Evolutionary conservation across 2,329 filamentous ascomycete species (phyloP), one percentile per base, ranked within the genome.

Genomic region (Epichloe amarillans): DNA sequence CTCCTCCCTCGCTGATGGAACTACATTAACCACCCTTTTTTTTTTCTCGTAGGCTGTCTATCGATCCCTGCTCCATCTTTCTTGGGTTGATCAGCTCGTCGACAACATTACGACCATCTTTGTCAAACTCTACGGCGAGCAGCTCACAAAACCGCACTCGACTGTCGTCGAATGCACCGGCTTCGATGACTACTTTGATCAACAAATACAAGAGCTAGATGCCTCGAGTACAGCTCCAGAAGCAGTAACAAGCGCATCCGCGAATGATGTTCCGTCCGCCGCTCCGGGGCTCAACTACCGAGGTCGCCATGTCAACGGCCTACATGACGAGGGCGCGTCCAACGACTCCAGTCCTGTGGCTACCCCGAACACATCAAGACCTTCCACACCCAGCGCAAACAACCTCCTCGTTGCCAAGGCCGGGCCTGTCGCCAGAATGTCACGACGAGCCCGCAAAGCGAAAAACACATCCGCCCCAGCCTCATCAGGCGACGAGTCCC

Each of bases 31-130:
- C 30, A 30, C 30, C 30, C 8, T 30, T 4, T 21, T 33, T 4
- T 21, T 33, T 40, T 30, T 11, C 30, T 8, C 33, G 12, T 62
- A 95, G 89, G 93, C 91, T 57, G 93, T 98, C 56, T 98, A 98
- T 68, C 87, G 95, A 64, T 96, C 90, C 39, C 80, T 98, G 35
- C 78, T 98, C 33, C 90, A 96, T 67, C 79, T 98, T 8, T 90
- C 87, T 12, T 98, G 94, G 93, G 88, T 97, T 57, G 93, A 98
- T 68, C 89, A 93, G 66, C 83, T 98, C 46, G 82, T 98, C 58
- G 91, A 96, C 63, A 95, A 97, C 62, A 88, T 97, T 61, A 88
- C 84, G 65, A 89, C 86, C 10, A 83, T 98, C 36, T 98, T 97
- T 63, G 77, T 93, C 57, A 86, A 89, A 57, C 76, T 96, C 30